Base-by-base conservation (phyloP, 345 rosid species). In the Rhizophora apiculata region DNA sequence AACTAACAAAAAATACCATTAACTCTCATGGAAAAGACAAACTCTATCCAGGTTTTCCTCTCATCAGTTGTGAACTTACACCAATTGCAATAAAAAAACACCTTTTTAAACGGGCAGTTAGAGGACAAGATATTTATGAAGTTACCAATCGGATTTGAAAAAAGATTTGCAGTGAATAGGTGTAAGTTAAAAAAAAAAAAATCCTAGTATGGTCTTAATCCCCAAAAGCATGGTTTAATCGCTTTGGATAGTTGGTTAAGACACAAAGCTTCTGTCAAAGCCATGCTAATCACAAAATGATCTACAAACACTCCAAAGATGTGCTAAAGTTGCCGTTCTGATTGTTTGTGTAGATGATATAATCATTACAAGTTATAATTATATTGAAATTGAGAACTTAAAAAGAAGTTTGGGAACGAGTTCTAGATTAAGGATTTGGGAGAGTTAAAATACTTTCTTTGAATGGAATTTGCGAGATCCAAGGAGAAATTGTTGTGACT, bases 1-100 rank as follows among this genome's bases (percentile, higher is more conserved):
- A 69, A 71, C 54, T 71, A 63, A 6, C 18, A 56, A 22, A 63
- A 57, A 32, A 71, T 24, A 6, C 24, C 24, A 24, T 62, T 56
- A 30, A 56, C 43, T 31, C 11, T 11, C 7, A 43, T 60, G 0
- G 59, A 65, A 11, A 69, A 68, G 9, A 36, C 6, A 3, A 63
- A 71, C 61, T 48, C 51, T 0, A 39, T 55, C 26, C 1, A 22
- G 19, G 21, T 57, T 2, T 16, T 64, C 9, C 20, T 72, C 7
- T 72, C 54, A 4, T 9, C 26, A 6, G 58, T 31, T 0, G 15
- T 46, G 0, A 72, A 72, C 8, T 36, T 55, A 36, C 20, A 43
- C 29, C 67, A 43, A 39, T 36, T 34, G n/a, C 55, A 64, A 18
- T 0, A 6, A 36, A 21, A 64, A 21, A 37, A 64, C 2, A 0